Evolutionary conservation across 768 basidiomycete genomes (phyloP).

Genomic region (Russula sp.): DNA sequence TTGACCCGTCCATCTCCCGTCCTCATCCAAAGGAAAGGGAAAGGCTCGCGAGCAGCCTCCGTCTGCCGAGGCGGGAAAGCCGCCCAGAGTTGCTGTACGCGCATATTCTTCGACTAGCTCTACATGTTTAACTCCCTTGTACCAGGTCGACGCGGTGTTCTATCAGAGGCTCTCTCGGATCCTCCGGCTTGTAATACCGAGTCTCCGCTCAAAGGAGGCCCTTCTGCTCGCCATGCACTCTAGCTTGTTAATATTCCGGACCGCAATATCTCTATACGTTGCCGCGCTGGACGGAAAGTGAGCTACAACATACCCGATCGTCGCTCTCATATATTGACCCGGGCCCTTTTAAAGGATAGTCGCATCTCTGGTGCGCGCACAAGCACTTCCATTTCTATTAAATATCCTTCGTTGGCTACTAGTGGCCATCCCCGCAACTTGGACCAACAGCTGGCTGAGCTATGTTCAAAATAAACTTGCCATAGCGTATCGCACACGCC

Average conservation of each 20-base stretch:
- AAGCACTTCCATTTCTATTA: constrained; percentile 69
- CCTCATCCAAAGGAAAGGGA: constrained; percentile 35
- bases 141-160: constrained; percentile 87
- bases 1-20: constrained; percentile 43
- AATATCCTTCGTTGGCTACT: constrained; percentile 89
- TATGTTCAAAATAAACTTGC: constrained; percentile 93
- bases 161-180: constrained; percentile 75
- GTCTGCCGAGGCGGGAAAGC: constrained; percentile 41
- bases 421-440: constrained; percentile 90
- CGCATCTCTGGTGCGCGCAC: constrained; percentile 87
- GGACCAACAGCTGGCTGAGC: constrained; percentile 89
- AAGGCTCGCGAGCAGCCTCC: constrained; percentile 41
- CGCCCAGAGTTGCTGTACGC: constrained; percentile 67
- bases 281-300: constrained; percentile 90
- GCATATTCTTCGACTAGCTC: neutral
- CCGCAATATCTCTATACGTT: constrained; percentile 90
- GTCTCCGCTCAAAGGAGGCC: constrained; percentile 82
- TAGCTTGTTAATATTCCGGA: constrained; percentile 81
- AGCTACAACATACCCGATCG: constrained; percentile 12
- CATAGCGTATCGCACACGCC: constrained; percentile 80
- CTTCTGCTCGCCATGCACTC: constrained; percentile 85
- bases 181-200: constrained; percentile 84
- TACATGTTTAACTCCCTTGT: neutral
- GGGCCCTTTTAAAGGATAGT: constrained; percentile 63
- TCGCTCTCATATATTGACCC: constrained; percentile 17